Evolutionary conservation across 768 basidiomycete species (phyloP).

Genomic region (Mycena vitilis): DNA sequence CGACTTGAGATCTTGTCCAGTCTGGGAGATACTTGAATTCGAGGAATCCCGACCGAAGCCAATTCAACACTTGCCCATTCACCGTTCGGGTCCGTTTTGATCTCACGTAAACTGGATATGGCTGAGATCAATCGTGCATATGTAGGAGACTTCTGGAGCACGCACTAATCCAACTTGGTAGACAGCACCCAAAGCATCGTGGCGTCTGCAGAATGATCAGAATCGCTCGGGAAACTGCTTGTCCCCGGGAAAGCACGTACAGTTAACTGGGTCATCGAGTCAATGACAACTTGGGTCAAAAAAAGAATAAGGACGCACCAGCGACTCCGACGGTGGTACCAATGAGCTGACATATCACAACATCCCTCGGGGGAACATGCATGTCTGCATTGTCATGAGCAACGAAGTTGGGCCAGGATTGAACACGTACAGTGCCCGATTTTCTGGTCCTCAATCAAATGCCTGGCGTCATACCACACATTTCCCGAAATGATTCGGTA

Average conservation of each 20-base stretch:
- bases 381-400: not conserved
- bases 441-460: conserved; percentile 13
- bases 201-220: not conserved
- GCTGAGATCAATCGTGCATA: not conserved
- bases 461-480: conserved; percentile 10
- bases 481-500: conserved; percentile 9
- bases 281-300: not conserved
- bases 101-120: not conserved
- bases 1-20: conserved; percentile 15
- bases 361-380: not conserved
- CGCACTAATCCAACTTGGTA: not conserved
- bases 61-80: not conserved
- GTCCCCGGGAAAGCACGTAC: not conserved
- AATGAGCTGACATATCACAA: conserved; percentile 9
- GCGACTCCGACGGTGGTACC: not conserved
- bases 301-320: not conserved
- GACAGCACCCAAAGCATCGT: conserved; percentile 6
- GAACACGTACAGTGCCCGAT: not conserved
- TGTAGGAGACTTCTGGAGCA: not conserved
- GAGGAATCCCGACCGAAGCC: not conserved
- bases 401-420: not conserved
- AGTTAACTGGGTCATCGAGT: conserved; percentile 2
- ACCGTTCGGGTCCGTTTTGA: not conserved
- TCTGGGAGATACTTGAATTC: not conserved
- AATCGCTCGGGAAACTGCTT: too few species aligned